Percentiles rank a stretch among this genome's conserved stretches.
Evolutionary conservation across 116 monocot species (phyloP).

Genomic region (Dioscorea cayenensis): DNA sequence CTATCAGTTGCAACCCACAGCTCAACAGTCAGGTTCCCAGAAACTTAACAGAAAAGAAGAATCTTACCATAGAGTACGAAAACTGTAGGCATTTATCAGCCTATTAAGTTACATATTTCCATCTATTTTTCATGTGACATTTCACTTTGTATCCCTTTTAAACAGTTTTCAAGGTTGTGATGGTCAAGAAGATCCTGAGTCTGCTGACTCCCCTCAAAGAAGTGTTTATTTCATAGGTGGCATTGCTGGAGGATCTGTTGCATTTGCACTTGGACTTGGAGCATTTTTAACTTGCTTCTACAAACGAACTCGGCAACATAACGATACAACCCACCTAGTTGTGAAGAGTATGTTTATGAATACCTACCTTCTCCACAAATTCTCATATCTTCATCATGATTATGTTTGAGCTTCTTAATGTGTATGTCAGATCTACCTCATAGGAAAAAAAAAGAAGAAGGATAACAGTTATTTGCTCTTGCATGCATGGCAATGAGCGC

Average conservation of each 20-base stretch:
- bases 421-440: no score
- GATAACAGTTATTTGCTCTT: no score
- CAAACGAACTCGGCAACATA: constrained; percentile 17
- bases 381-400: neutral
- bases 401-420: no score
- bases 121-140: neutral
- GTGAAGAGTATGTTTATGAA: constrained; percentile 26
- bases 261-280: constrained; percentile 24
- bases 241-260: constrained; percentile 52
- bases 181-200: neutral
- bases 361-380: neutral
- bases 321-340: constrained; percentile 6
- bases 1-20: constrained; percentile 40
- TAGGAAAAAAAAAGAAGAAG: no score
- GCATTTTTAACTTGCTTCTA: constrained; percentile 45
- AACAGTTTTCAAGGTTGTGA: constrained; percentile 27
- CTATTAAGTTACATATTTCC: neutral
- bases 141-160: neutral
- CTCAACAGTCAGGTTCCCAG: constrained; percentile 25
- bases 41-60: constrained; percentile 8
- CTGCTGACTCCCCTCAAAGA: neutral
- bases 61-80: constrained; percentile 31
- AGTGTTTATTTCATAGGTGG: constrained; percentile 18
- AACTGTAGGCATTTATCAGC: neutral
- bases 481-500: no score